Percentiles rank a stretch among this genome's conserved stretches.
phyloP scores from a whole-genome alignment of 2,329 filamentous ascomycete genomes.

The Trichoderma sp. region DNA sequence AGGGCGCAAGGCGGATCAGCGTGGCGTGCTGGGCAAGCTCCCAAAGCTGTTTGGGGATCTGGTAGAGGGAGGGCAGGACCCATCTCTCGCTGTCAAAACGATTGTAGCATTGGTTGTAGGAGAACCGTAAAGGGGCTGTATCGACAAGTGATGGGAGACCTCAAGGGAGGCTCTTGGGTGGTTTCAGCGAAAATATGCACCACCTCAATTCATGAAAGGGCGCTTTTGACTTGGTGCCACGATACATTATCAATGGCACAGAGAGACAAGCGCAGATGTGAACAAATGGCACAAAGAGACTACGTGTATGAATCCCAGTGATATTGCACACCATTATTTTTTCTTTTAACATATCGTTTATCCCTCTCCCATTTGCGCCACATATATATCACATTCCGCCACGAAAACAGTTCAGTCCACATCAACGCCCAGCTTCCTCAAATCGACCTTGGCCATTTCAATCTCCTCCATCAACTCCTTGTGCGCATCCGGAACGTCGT shows the following conservation, averaged over 20 bases:
- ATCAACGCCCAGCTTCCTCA: conserved; percentile 73
- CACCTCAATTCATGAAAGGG: background rate
- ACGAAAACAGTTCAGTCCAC: conserved; percentile 60
- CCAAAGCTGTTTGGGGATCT: conserved; percentile 63
- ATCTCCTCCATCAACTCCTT: conserved; percentile 87
- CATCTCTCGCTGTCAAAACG: conserved; percentile 58
- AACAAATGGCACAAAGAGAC: background rate
- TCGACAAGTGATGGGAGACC: conserved; percentile 28
- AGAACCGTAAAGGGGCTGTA: conserved; percentile 36
- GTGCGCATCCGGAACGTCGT: conserved; percentile 90
- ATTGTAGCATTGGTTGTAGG: conserved; percentile 62
- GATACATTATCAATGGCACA: conserved; percentile 1
- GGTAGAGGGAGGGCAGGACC: conserved; percentile 57
- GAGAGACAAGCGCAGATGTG: background rate
- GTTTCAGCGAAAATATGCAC: conserved; percentile 6
- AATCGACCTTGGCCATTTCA: conserved; percentile 71
- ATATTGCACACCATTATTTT: conserved; percentile 20
- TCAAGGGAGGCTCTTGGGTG: conserved; percentile 7
- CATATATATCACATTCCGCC: background rate
- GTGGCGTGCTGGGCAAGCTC: conserved; percentile 59
- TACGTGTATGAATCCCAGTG: conserved; percentile 10
- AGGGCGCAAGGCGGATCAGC: conserved; percentile 64
- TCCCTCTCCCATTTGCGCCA: conserved; percentile 22
- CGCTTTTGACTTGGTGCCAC: background rate
- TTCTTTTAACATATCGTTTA: conserved; percentile 1